Conservation (phyloP, 2,329 filamentous ascomycete species). For the Pyrenophora tritici-repentis region DNA sequence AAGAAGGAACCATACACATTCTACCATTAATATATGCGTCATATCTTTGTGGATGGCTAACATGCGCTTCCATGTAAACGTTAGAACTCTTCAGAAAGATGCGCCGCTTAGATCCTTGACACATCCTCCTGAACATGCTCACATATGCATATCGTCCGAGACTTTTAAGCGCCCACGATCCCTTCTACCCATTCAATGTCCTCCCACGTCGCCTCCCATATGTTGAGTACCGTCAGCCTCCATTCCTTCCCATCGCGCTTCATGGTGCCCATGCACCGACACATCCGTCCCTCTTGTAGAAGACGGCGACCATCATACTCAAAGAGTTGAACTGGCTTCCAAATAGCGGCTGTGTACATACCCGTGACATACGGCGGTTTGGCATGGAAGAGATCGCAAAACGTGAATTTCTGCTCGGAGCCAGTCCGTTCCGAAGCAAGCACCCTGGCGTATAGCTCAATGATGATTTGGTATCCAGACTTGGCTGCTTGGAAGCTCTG, state of each 20-base stretch:
- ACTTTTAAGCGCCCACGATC: slow-evolving; percentile 41
- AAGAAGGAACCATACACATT: slow-evolving; percentile 2
- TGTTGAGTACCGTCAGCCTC: slow-evolving; percentile 55
- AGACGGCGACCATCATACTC: slow-evolving; percentile 55
- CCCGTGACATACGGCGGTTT: slow-evolving; percentile 60
- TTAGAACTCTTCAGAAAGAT: neutral
- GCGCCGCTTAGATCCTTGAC: slow-evolving; percentile 11
- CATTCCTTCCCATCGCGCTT: slow-evolving; percentile 51
- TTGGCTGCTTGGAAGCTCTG: slow-evolving; percentile 54
- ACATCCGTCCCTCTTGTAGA: slow-evolving; percentile 50
- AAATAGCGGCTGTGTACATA: slow-evolving; percentile 50
- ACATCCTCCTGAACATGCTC: neutral
- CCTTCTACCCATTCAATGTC: slow-evolving; percentile 59
- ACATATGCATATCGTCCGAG: neutral
- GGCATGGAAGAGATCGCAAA: slow-evolving; percentile 66
- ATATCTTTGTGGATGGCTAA: too few species aligned
- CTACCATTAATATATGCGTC: neutral
- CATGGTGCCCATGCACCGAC: slow-evolving; percentile 56
- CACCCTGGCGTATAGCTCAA: slow-evolving; percentile 69
- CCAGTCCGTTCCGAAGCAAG: slow-evolving; percentile 61
- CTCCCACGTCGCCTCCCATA: slow-evolving; percentile 60
- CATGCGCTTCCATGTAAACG: neutral
- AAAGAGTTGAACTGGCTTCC: slow-evolving; percentile 53
- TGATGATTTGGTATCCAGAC: slow-evolving; percentile 54
- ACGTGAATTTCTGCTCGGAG: slow-evolving; percentile 65